Base-by-base conservation (phyloP, 1,284 basidiomycete genomes). In the Rhodotorula sp. region DNA sequence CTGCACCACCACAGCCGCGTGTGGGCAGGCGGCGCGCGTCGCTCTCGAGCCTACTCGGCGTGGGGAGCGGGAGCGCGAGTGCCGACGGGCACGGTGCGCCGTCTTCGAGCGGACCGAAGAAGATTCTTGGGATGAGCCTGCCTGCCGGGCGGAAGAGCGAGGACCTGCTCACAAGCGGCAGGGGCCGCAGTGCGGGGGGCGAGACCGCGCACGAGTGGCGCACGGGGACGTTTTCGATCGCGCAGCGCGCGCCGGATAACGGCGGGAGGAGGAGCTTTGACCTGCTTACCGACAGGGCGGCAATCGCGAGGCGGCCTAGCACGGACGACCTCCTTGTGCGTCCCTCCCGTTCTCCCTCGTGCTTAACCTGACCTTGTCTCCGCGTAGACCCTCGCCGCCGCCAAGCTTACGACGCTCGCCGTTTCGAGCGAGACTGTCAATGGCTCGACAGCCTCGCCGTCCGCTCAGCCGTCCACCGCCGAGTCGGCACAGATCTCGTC, bases 111-210 rank as follows among this genome's bases (percentile, higher is more conserved):
- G 57, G 32, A 39, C 46, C 64, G 29, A 73, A 73, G 48, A 64
- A 59, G 53, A 19, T 71, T 37, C 39, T 76, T 13, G 75, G 75
- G 5, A 76, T 76, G 75, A 72, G 70, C 48, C 21, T 74, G 21
- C 44, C 65, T 0, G 66, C 70, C 29, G 75, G 67, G 17, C 57
- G 75, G 36, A 70, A 69, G 56, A 72, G 70, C 56, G 75, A 71
- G 36, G 75, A 76, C 34, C 53, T 76, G 48, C n/a, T 76, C 2
- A 60, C 61, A 53, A 65, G 70, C 39, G 62, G 60, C 32, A 39
- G 41, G 4, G 36, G 41, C 7, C 39, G 27, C 39, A 48, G 55
- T 39, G 3, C 25, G 39, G 60, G n/a, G 59, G n/a, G 51, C 53
- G 32, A 19, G n/a, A n/a, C n/a, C 53, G 32, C 8, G 29, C 29